Evolutionary conservation across 306 rosid species (phyloP).

Genomic region (Gastrolobium villosum): DNA sequence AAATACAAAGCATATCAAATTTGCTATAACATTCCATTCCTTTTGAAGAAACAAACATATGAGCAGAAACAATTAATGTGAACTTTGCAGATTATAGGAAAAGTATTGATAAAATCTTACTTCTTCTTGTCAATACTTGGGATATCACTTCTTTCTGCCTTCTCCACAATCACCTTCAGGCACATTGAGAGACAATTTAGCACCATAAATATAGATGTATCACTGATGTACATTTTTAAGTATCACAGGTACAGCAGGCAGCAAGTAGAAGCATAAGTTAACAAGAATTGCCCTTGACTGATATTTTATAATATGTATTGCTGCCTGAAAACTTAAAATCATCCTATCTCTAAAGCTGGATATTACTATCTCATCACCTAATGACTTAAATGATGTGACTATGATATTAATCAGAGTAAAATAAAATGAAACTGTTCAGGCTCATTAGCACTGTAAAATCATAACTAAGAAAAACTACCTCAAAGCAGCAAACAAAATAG

Average conservation of each 20-base stretch:
- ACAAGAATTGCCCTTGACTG: slow-evolving; percentile 1
- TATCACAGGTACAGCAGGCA: slow-evolving; percentile 12
- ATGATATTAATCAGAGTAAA: not conserved
- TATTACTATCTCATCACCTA: not conserved
- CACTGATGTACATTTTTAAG: slow-evolving; percentile 25
- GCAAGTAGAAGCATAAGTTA: slow-evolving; percentile 30
- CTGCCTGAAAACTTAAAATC: slow-evolving; percentile 19
- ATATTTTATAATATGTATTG: not conserved
- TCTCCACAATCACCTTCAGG: slow-evolving; percentile 93
- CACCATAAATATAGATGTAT: slow-evolving; percentile 27
- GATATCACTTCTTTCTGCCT: slow-evolving; percentile 95
- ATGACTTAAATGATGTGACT: not conserved
- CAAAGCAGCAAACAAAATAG: slow-evolving; percentile 10
- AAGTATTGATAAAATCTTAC: slow-evolving; percentile 60
- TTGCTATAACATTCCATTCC: slow-evolving; percentile 15
- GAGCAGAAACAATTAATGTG: slow-evolving; percentile 37
- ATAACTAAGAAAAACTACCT: not conserved
- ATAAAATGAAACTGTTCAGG: slow-evolving; percentile 1
- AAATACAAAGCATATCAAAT: slow-evolving; percentile 19
- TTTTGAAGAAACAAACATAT: slow-evolving; percentile 40
- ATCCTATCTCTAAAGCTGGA: not conserved
- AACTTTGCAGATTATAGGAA: slow-evolving; percentile 34
- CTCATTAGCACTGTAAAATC: not conserved
- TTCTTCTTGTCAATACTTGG: slow-evolving; percentile 95
- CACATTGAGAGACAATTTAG: slow-evolving; percentile 49